These are phyloP conservation scores for Suillus alpinus DNA, from an alignment of 768 basidiomycete species.

Conservation along the genomic window DNA sequence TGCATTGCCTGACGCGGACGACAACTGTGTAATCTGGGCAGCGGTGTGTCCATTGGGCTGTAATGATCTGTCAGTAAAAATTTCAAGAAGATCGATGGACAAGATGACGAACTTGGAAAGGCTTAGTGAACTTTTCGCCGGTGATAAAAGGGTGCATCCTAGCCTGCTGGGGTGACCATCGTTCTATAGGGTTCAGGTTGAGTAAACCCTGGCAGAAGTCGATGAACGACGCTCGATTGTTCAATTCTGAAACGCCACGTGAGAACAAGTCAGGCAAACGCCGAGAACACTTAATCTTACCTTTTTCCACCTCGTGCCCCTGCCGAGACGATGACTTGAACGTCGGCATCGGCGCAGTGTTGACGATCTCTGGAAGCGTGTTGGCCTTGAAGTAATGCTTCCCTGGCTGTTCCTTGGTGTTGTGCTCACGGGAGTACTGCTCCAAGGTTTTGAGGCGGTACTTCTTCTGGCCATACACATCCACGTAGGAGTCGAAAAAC, in stretches of 20 bases:
- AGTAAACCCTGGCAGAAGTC: slow-evolving; percentile 96
- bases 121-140: slow-evolving; percentile 90
- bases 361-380: slow-evolving; percentile 92
- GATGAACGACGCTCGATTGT: slow-evolving; percentile 91
- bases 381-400: slow-evolving; percentile 99
- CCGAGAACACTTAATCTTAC: slow-evolving; percentile 37
- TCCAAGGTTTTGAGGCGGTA: slow-evolving; percentile 88
- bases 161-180: slow-evolving; percentile 98
- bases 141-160: slow-evolving; percentile 96
- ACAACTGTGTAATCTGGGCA: slow-evolving; percentile 23
- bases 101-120: slow-evolving; percentile 63
- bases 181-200: slow-evolving; percentile 89
- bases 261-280: neutral
- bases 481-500: slow-evolving; percentile 84
- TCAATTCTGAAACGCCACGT: slow-evolving; percentile 54
- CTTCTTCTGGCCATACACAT: slow-evolving; percentile 76
- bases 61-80: neutral
- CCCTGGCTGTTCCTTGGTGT: slow-evolving; percentile 93
- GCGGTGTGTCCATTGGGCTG: slow-evolving; percentile 52
- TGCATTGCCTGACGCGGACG: slow-evolving; percentile 31
- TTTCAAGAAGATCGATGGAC: slow-evolving; percentile 1
- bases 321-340: slow-evolving; percentile 72
- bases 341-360: slow-evolving; percentile 88
- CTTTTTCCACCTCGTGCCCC: slow-evolving; percentile 86
- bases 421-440: slow-evolving; percentile 94